Conservation (phyloP, 768 basidiomycete genomes). For the Tulasnella sp. region DNA sequence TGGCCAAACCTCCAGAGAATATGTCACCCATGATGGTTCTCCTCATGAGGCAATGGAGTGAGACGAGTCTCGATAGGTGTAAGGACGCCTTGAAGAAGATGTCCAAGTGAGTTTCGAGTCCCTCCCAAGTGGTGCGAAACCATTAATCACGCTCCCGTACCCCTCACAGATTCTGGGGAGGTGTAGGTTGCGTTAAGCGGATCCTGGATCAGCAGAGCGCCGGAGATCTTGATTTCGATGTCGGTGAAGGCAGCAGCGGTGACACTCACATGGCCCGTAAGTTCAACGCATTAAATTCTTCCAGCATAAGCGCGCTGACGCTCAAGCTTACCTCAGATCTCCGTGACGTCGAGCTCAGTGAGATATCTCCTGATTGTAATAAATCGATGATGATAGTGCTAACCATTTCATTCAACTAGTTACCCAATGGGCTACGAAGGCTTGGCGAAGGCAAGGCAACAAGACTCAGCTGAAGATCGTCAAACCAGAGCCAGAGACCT, state of each 20-base stretch:
- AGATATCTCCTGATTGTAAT: background rate
- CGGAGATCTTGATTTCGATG: constrained; percentile 31
- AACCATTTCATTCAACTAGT: background rate
- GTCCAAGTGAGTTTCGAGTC: constrained; percentile 24
- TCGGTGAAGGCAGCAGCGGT: constrained; percentile 31
- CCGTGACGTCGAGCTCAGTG: constrained; percentile 33
- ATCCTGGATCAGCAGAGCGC: constrained; percentile 32
- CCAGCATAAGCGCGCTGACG: background rate
- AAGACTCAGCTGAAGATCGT: constrained; percentile 12
- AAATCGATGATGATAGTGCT: background rate
- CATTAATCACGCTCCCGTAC: background rate
- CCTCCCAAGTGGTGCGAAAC: background rate
- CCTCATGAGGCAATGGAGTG: constrained; percentile 31
- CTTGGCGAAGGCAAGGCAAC: constrained; percentile 29
- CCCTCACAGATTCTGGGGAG: constrained; percentile 29
- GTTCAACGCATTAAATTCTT: background rate
- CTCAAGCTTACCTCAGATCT: constrained; percentile 23
- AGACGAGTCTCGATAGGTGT: constrained; percentile 29
- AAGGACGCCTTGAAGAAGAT: constrained; percentile 31
- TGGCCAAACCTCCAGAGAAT: constrained; percentile 22
- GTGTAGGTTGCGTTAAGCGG: constrained; percentile 29
- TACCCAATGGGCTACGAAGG: constrained; percentile 32
- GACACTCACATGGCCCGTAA: constrained; percentile 31
- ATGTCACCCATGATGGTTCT: constrained; percentile 28
- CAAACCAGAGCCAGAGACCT: constrained; percentile 14